Percentiles rank a stretch among this genome's conserved stretches.
These are phyloP conservation scores for Trichoderma asperellum DNA, from an alignment of 2,329 filamentous ascomycete genomes.

Conservation along the genomic window DNA sequence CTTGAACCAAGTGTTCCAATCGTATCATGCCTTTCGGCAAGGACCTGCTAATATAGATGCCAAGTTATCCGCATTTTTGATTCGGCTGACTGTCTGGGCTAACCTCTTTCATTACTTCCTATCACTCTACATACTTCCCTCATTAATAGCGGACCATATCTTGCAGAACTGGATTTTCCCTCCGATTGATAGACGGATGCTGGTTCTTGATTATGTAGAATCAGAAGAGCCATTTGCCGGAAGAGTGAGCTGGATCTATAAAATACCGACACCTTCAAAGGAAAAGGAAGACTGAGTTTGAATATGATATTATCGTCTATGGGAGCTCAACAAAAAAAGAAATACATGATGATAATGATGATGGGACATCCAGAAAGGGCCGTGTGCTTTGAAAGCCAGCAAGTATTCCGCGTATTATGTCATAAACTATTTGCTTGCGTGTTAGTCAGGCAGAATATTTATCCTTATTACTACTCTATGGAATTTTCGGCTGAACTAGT, in stretches of 20 bases:
- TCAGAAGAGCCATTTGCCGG: background rate
- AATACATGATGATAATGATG: background rate
- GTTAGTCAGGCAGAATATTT: background rate
- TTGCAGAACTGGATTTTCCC: background rate
- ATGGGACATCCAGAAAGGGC: background rate
- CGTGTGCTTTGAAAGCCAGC: background rate
- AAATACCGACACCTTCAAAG: background rate
- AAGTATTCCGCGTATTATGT: background rate
- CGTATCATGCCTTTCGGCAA: background rate
- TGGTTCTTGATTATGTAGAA: background rate
- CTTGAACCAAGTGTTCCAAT: background rate
- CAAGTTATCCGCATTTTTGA: background rate
- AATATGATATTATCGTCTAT: background rate
- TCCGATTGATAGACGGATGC: background rate
- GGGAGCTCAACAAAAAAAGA: background rate
- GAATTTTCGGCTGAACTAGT: background rate
- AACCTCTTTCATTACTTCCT: background rate
- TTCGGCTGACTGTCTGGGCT: background rate
- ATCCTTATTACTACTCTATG: background rate
- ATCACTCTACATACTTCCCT: background rate
- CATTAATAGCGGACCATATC: background rate
- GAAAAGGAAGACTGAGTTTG: background rate
- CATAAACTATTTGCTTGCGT: background rate
- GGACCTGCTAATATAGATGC: background rate
- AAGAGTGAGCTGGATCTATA: background rate